Evolutionary conservation across 139 green algal species (phyloP).

Genomic region (Micractinium sp.): DNA sequence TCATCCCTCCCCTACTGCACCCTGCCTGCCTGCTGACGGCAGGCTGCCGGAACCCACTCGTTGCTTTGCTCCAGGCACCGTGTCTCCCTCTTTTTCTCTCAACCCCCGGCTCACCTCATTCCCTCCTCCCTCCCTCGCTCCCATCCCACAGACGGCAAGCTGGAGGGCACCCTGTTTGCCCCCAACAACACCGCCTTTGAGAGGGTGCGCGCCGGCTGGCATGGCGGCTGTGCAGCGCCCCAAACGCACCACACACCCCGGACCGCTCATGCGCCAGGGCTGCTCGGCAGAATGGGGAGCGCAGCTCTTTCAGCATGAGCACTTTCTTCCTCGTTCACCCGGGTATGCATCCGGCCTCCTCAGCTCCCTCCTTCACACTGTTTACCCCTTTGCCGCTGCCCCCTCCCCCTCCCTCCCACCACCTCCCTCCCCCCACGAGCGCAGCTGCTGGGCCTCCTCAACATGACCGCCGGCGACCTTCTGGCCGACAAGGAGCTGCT

Average conservation of each 20-base stretch:
- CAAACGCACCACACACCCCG: background rate
- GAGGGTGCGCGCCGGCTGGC: background rate
- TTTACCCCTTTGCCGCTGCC: background rate
- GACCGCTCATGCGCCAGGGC: too few relatives aligned
- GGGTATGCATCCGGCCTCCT: too few relatives aligned
- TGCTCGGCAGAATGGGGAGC: too few relatives aligned
- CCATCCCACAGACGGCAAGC: background rate
- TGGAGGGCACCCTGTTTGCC: constrained; percentile 32
- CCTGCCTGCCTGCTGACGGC: background rate
- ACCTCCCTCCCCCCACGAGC: background rate
- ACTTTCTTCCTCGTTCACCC: too few relatives aligned
- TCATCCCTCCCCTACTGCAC: background rate
- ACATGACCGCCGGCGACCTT: constrained; percentile 13
- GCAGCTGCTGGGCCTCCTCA: background rate
- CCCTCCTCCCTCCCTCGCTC: background rate
- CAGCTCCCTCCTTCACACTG: too few relatives aligned
- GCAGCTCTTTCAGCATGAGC: background rate
- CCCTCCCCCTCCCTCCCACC: too few relatives aligned
- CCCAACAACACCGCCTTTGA: constrained; percentile 36
- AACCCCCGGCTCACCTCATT: background rate
- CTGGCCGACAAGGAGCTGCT: constrained; percentile 35
- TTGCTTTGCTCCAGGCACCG: too few relatives aligned
- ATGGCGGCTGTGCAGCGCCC: background rate
- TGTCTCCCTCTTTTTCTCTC: background rate
- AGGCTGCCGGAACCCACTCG: too few relatives aligned